A percentile compares a stretch with the other conserved stretches of the same genome.
Evolutionary conservation across 306 rosid genomes (phyloP).

Genomic region (Acacia crassicarpa): DNA sequence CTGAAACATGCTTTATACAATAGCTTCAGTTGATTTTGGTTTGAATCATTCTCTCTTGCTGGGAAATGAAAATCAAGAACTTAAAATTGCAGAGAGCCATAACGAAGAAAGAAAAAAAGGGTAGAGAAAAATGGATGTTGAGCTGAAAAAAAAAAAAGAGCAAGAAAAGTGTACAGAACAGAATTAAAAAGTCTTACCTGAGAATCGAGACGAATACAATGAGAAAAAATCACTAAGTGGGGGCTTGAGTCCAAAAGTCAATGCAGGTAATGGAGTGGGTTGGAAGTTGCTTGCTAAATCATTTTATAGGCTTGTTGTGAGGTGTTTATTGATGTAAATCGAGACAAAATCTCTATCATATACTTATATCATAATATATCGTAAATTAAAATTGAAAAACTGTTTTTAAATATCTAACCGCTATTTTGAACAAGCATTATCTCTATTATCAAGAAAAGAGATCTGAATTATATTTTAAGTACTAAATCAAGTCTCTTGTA

Average conservation of each 20-base stretch:
- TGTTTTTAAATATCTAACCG: not conserved
- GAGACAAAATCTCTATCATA: too few relatives aligned
- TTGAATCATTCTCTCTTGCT: not conserved
- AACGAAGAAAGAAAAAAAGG: not conserved
- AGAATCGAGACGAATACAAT: constrained; percentile 28
- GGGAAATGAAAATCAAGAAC: not conserved
- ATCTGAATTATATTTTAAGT: too few relatives aligned
- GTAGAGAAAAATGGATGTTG: not conserved
- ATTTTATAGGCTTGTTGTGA: not conserved
- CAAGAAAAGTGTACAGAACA: not conserved
- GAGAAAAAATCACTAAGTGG: not conserved
- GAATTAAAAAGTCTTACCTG: constrained; percentile 20
- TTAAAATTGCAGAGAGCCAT: not conserved
- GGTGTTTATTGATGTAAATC: too few relatives aligned
- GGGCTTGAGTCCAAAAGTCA: constrained; percentile 35
- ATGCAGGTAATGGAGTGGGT: constrained; percentile 27
- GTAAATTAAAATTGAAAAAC: not conserved
- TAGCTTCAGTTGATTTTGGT: not conserved
- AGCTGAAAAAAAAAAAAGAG: not conserved
- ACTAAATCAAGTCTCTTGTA: too few relatives aligned
- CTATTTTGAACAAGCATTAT: too few relatives aligned
- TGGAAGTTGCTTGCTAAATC: constrained; percentile 33
- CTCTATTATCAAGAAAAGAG: too few relatives aligned
- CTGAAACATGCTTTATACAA: constrained; percentile 27
- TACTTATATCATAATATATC: too few relatives aligned